Base-by-base conservation (phyloP, 1,139 yeast genomes). In the Lodderomyces jiufengensis region DNA sequence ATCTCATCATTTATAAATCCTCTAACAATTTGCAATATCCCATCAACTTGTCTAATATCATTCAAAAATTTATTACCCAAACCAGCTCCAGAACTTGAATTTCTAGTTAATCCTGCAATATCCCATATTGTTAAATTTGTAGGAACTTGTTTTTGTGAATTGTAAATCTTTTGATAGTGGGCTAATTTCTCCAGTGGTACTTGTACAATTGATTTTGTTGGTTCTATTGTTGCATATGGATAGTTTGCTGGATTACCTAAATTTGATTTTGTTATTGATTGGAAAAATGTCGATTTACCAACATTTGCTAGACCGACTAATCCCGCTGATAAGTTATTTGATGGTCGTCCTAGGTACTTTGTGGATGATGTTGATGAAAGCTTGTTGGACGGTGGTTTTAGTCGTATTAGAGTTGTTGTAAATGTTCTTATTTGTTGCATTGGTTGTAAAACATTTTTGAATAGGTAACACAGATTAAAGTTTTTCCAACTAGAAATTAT, bases 261-360 rank as follows among this genome's bases (percentile, higher is more conserved):
- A 11, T 65, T 70, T 7, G 84, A 75, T 42, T 77, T 75, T 24
- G 97, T 88, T 44, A 90, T 78, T 20, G 79, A 78, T 51, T 76
- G 82, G 54, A 76, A 76, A 45, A 76, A 73, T 1, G 81, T 75
- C 16, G 85, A 78, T 49, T 83, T 83, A 14, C 90, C 92, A 29
- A 83, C 87, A 49, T 83, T 83, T 24, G 92, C 90, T 23, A 83
- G 61, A 2, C 90, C 90, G 7, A 83, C 90, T 3, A 83, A 78
- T 8, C 75, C 76, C 52, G 61, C 64, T 13, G 79, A 66, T 11
- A 79, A 56, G 42, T 73, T 77, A 46, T 76, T 77, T 31, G 80
- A 72, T 9, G 78, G 69, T 26, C 84, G 58, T 3, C 84, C 84
- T 23, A 78, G 40, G 10, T 41, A 39, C 31, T 40, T 40, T 13